Evolutionary conservation across 495 filamentous ascomycete genomes (phyloP).

Genomic region (Xanthoparmelia taractica): DNA sequence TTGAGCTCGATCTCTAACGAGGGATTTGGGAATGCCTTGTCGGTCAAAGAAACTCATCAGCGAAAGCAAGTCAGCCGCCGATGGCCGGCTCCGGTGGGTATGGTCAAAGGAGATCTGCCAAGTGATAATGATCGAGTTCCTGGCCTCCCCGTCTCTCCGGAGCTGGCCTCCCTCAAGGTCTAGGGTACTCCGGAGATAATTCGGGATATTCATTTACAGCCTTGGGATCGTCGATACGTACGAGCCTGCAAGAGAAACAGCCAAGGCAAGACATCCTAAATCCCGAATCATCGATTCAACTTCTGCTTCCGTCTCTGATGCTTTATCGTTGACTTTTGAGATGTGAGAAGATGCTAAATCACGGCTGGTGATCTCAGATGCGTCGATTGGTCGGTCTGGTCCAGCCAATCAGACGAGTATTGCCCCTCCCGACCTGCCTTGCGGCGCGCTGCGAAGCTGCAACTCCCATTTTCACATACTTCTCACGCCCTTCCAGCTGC

Average conservation of each 20-base stretch:
- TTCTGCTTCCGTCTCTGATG: too few relatives aligned
- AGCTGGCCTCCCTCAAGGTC: slow-evolving; percentile 31
- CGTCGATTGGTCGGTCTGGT: neutral
- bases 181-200: slow-evolving; percentile 18
- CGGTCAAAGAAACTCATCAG: slow-evolving; percentile 33
- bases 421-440: slow-evolving; percentile 2
- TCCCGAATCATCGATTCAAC: too few relatives aligned
- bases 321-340: neutral
- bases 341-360: slow-evolving; percentile 1
- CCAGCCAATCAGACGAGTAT: neutral
- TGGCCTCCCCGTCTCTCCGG: slow-evolving; percentile 35
- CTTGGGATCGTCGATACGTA: too few relatives aligned
- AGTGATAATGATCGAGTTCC: slow-evolving; percentile 41
- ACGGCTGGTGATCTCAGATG: neutral
- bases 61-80: slow-evolving; percentile 29
- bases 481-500: slow-evolving; percentile 1
- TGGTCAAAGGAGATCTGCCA: slow-evolving; percentile 45
- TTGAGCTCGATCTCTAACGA: neutral
- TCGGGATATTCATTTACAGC: too few relatives aligned
- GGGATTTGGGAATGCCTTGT: slow-evolving; percentile 28
- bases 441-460: slow-evolving; percentile 3
- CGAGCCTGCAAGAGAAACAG: too few relatives aligned
- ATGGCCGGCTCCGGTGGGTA: slow-evolving; percentile 28
- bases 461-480: neutral
- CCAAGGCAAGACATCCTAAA: too few relatives aligned